Conservation (phyloP, 2,329 filamentous ascomycete genomes). For the Westerdykella sp. region DNA sequence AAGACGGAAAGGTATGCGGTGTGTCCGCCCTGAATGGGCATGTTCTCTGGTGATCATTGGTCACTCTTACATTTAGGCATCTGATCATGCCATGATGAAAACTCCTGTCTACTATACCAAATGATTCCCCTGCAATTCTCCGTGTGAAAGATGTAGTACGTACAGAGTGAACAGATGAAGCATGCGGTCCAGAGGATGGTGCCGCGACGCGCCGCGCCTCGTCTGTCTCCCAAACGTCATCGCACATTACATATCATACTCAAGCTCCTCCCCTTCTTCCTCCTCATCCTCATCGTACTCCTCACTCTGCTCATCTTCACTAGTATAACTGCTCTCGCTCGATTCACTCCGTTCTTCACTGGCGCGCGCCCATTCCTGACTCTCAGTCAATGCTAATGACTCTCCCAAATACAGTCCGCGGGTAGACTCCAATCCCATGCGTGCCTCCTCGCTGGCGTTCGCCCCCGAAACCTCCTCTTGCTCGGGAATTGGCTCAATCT, state of each 20-base stretch:
- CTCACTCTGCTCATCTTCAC: slow-evolving; percentile 27
- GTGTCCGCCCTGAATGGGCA: too few relatives aligned
- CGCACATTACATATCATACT: slow-evolving; percentile 3
- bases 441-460: slow-evolving; percentile 4
- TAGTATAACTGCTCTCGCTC: slow-evolving; percentile 14
- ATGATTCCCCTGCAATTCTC: too few relatives aligned
- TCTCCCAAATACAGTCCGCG: slow-evolving; percentile 25
- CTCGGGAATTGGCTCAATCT: slow-evolving; percentile 32
- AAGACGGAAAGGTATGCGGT: too few relatives aligned
- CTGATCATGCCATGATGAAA: too few relatives aligned
- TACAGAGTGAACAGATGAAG: too few relatives aligned
- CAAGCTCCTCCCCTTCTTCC: slow-evolving; percentile 27
- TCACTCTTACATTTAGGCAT: too few relatives aligned
- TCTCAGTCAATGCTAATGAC: slow-evolving; percentile 25
- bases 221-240: not conserved
- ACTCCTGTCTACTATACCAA: too few relatives aligned
- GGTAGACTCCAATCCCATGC: slow-evolving; percentile 13
- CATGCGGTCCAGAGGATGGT: too few relatives aligned
- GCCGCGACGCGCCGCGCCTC: too few relatives aligned
- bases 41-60: too few relatives aligned
- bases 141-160: too few relatives aligned
- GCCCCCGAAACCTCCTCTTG: slow-evolving; percentile 12
- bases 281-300: slow-evolving; percentile 36
- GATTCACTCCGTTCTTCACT: slow-evolving; percentile 16
- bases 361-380: slow-evolving; percentile 33